A percentile compares a stretch with the other conserved stretches of the same genome.
Conservation (phyloP, 2,329 filamentous ascomycete genomes). For the Calonectria hawksworthii region DNA sequence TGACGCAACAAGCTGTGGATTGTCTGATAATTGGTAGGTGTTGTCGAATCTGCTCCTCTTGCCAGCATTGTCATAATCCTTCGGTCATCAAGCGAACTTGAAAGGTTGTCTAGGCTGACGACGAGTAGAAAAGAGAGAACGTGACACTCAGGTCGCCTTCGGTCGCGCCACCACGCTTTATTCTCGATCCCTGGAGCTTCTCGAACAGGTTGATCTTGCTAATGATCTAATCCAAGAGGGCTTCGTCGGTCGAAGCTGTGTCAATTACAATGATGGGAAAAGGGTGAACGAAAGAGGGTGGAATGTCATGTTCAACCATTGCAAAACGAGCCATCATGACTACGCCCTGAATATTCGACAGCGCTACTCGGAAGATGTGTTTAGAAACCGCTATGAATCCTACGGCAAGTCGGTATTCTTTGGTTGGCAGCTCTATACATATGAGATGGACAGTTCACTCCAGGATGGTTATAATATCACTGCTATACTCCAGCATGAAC, state of each 20-base stretch:
- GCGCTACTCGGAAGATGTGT: conserved; percentile 68
- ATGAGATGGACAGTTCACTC: conserved; percentile 35
- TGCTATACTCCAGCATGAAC: conserved; percentile 26
- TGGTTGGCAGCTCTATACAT: conserved; percentile 45
- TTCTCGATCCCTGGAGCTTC: conserved; percentile 64
- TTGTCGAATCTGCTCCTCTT: not conserved
- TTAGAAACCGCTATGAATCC: conserved; percentile 48
- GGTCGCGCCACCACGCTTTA: conserved; percentile 68
- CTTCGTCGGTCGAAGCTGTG: conserved; percentile 65
- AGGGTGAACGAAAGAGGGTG: conserved; percentile 46
- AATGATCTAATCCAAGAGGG: conserved; percentile 65
- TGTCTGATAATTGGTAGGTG: not conserved
- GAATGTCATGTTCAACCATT: conserved; percentile 66
- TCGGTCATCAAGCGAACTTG: not conserved
- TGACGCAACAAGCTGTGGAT: not conserved
- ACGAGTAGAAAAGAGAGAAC: not conserved
- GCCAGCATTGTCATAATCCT: not conserved
- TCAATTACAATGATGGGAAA: conserved; percentile 63
- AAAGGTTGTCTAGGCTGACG: not conserved
- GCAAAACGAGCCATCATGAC: conserved; percentile 52
- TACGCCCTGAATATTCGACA: conserved; percentile 68
- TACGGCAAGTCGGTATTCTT: conserved; percentile 50
- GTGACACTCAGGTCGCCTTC: conserved; percentile 62
- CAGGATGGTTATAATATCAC: conserved; percentile 5
- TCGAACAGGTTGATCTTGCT: conserved; percentile 64